Evolutionary conservation across 768 basidiomycete species (phyloP).

Genomic region (Rhodotorula taiwanensis): DNA sequence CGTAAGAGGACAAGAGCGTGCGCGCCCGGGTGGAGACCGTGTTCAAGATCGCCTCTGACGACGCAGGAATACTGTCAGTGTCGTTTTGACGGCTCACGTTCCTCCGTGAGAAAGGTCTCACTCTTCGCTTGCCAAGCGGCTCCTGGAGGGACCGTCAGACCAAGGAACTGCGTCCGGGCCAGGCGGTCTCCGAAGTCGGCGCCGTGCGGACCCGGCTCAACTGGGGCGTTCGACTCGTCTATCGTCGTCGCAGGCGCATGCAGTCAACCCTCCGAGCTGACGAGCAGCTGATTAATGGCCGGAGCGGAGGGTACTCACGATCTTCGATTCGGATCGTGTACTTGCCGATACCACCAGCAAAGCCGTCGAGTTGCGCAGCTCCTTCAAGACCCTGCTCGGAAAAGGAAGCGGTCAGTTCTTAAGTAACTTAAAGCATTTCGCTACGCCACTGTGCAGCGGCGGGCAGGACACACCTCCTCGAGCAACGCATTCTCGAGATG

Average conservation of each 20-base stretch:
- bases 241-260: no score
- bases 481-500: slow-evolving; percentile 71
- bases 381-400: slow-evolving; percentile 62
- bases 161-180: slow-evolving; percentile 30
- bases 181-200: slow-evolving; percentile 37
- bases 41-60: slow-evolving; percentile 58
- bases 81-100: background rate
- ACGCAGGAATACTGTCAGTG: background rate
- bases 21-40: slow-evolving; percentile 57
- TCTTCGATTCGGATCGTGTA: slow-evolving; percentile 75
- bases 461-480: slow-evolving; percentile 56
- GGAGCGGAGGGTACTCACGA: no score
- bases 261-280: background rate
- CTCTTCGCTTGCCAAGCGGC: slow-evolving; percentile 38
- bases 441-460: no score
- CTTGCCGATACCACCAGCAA: slow-evolving; percentile 69
- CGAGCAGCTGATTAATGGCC: no score
- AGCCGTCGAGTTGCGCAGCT: slow-evolving; percentile 63
- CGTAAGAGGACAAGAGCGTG: slow-evolving; percentile 54
- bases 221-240: slow-evolving; percentile 17
- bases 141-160: slow-evolving; percentile 18
- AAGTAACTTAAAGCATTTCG: background rate
- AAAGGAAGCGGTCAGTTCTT: background rate
- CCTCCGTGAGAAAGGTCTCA: background rate
- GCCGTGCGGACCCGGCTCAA: slow-evolving; percentile 18